Evolutionary conservation across 2,329 filamentous ascomycete genomes (phyloP), one percentile per base, ranked within the genome.

Genomic region (Cytospora piceicola): DNA sequence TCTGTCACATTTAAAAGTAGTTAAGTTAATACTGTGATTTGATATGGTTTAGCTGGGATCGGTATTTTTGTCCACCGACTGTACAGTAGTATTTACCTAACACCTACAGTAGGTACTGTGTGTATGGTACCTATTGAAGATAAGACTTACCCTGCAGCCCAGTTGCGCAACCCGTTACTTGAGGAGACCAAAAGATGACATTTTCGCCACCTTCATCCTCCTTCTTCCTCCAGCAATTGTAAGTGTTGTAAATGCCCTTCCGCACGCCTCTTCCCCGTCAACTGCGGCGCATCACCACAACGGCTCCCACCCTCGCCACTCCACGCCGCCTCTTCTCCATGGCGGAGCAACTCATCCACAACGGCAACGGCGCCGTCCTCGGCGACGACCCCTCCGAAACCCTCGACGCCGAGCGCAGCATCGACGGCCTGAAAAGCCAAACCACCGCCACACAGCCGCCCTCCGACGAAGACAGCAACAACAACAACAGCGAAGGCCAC

Each of bases 381-480:
- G n/a, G 24, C 29, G 30, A 30, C 46, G 49, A 46, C 29, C 24
- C 51, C 30, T 15, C 59, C 20, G 60, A 60, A 15, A 46, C 55
- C 51, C 52, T 42, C n/a, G 39, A 52, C 4, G 56, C 56, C 20
- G 61, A 64, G 52, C 56, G 39, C 32, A 51, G 39, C 32, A 51
- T 36, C 51, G 61, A 67, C 24, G 64, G 51, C 53, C 57, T 64
- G 32, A 49, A 53, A 30, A 60, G 53, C 52, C 61, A 67, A 30
- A 34, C 55, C 4, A 20, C 56, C 29, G 8, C 55, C 46, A n/a
- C 49, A 0, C 46, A 32, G 6, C 20, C 30, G 20, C 56, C 75
- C 55, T 70, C 72, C 58, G n/a, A n/a, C n/a, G n/a, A n/a, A n/a
- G n/a, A n/a, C n/a, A 70, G 74, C 32, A 75, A 74, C 54, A 75